Evolutionary conservation across 257 asterid genomes (phyloP).

Genomic region (Solanum clarkiae): DNA sequence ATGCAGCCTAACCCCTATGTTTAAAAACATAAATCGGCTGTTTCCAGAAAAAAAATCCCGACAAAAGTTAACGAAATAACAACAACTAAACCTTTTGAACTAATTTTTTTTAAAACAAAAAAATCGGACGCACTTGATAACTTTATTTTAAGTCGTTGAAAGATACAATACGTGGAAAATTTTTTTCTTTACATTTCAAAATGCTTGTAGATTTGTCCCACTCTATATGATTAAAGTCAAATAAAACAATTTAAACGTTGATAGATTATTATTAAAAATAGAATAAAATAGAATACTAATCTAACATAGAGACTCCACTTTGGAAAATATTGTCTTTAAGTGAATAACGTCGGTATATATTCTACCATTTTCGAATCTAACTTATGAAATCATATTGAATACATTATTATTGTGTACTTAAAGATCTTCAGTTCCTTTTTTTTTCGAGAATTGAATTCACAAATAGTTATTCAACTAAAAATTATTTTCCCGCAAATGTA

Average conservation of each 20-base stretch:
- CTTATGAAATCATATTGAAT: rapidly evolving
- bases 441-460: not conserved
- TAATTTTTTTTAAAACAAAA: not conserved
- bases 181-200: not conserved
- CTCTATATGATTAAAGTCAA: not conserved
- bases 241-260: not conserved
- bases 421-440: not conserved
- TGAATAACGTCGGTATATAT: too few relatives aligned
- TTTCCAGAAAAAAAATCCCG: too few relatives aligned
- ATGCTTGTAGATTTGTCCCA: not conserved
- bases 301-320: not conserved
- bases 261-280: not conserved
- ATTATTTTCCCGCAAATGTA: not conserved
- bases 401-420: not conserved
- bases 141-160: not conserved
- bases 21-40: too few relatives aligned
- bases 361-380: too few relatives aligned
- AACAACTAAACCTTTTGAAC: not conserved
- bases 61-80: not conserved
- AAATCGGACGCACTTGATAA: not conserved
- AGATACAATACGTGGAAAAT: not conserved
- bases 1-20: too few relatives aligned
- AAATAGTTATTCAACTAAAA: not conserved
- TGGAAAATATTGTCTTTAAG: not conserved
- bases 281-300: not conserved